Conservation (phyloP, 306 rosid species). For the Gillenia trifoliata region DNA sequence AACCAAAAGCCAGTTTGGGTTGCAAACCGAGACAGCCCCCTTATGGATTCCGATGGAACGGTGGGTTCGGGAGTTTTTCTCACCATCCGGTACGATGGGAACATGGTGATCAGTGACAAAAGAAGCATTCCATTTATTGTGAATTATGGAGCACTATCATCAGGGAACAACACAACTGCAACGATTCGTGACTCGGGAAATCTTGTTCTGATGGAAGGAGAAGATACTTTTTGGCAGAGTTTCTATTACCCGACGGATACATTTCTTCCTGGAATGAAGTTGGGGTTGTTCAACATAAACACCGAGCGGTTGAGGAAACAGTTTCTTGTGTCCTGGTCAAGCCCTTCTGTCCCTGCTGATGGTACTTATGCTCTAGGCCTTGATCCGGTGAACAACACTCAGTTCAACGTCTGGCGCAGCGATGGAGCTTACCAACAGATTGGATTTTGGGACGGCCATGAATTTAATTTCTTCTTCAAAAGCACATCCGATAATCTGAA, state of each 20-base stretch:
- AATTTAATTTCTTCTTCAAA: conserved; percentile 5
- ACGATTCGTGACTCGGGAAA: conserved; percentile 15
- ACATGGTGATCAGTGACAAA: conserved; percentile 5
- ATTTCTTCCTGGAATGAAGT: conserved; percentile 24
- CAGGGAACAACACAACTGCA: background rate
- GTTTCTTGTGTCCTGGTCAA: conserved; percentile 19
- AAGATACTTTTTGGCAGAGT: conserved; percentile 15
- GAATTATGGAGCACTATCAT: background rate
- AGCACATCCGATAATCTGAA: conserved; percentile 3
- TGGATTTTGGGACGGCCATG: conserved; percentile 21
- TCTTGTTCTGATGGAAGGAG: conserved; percentile 6
- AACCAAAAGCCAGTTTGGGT: conserved; percentile 27
- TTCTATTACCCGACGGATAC: conserved; percentile 13
- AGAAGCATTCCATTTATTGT: background rate
- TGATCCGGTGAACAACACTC: conserved; percentile 1
- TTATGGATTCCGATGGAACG: background rate
- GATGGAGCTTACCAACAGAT: background rate
- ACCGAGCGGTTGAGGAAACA: background rate
- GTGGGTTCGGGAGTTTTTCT: background rate
- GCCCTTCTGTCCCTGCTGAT: background rate
- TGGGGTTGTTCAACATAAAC: conserved; percentile 15
- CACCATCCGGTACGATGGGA: conserved; percentile 7
- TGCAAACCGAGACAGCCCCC: conserved; percentile 9
- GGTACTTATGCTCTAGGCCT: conserved; percentile 5
- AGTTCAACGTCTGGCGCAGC: background rate